These are phyloP conservation scores for Verticillium zaregamsianum DNA, from an alignment of 2,329 filamentous ascomycete genomes.

Conservation along the genomic window DNA sequence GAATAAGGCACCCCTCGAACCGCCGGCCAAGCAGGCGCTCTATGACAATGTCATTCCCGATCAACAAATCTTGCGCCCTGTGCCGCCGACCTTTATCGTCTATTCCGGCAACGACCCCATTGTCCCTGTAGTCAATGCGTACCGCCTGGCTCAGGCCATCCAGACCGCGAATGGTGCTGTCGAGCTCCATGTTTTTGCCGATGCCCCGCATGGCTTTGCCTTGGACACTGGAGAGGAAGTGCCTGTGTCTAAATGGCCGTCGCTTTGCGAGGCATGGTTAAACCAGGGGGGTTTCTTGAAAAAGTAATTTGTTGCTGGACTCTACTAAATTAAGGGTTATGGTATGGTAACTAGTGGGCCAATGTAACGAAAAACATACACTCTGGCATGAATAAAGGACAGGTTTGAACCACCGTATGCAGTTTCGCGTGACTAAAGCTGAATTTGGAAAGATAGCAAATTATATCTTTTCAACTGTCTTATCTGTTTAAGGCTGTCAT, in stretches of 20 bases:
- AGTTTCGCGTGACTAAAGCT: no score
- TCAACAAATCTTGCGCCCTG: conserved; percentile 10
- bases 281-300: conserved; percentile 4
- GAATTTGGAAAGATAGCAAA: no score
- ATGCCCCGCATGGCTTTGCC: conserved; percentile 16
- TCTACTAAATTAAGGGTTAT: no score
- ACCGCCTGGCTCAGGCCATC: conserved; percentile 13
- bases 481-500: no score
- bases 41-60: conserved; percentile 16
- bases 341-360: no score
- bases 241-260: conserved; percentile 14
- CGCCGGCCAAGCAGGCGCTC: conserved; percentile 17
- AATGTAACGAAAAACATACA: no score
- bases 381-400: no score
- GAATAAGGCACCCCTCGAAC: conserved; percentile 14
- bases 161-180: conserved; percentile 9
- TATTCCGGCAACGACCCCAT: conserved; percentile 15
- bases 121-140: conserved; percentile 17
- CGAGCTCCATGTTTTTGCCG: conserved; percentile 15
- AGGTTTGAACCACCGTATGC: no score
- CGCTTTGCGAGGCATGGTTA: conserved; percentile 14
- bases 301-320: no score
- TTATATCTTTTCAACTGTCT: no score
- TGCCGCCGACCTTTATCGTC: conserved; percentile 16
- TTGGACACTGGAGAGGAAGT: conserved; percentile 12